phyloP scores from a whole-genome alignment of 1,284 basidiomycete species.

The Ganoderma sinense region DNA sequence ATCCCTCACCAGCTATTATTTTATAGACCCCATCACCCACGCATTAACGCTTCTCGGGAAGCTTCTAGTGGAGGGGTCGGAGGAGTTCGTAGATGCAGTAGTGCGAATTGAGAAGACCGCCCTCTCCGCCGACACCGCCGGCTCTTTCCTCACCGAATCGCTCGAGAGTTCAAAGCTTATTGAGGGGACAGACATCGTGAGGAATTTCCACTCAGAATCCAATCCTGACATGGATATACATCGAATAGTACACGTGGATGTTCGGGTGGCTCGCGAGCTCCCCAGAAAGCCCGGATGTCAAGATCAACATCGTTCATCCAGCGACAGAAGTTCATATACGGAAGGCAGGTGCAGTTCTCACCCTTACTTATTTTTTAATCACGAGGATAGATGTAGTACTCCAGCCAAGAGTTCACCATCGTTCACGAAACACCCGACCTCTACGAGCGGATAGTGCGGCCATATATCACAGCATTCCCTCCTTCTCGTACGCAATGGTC shows the following conservation, averaged over 20 bases:
- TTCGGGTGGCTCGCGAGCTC: slow-evolving; percentile 50
- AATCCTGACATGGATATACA: too few species aligned
- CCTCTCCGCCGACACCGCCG: slow-evolving; percentile 47
- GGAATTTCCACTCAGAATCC: background rate
- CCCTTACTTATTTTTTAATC: background rate
- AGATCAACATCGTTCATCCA: slow-evolving; percentile 82
- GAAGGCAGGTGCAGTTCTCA: slow-evolving; percentile 56
- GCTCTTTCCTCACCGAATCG: slow-evolving; percentile 26
- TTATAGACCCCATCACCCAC: slow-evolving; percentile 57
- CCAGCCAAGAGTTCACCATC: slow-evolving; percentile 75
- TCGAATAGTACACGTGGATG: slow-evolving; percentile 49
- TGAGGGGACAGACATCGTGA: slow-evolving; percentile 57
- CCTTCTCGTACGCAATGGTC: slow-evolving; percentile 84
- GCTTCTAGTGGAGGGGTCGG: slow-evolving; percentile 36
- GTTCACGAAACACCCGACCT: slow-evolving; percentile 84
- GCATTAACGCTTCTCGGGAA: slow-evolving; percentile 54
- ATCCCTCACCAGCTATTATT: background rate
- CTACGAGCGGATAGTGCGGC: slow-evolving; percentile 74
- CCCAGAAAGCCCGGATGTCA: slow-evolving; percentile 51
- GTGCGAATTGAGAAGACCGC: slow-evolving; percentile 67
- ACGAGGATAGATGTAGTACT: slow-evolving; percentile 63
- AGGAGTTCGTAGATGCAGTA: slow-evolving; percentile 51
- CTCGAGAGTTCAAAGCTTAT: slow-evolving; percentile 45
- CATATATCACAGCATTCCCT: slow-evolving; percentile 83
- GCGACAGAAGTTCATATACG: slow-evolving; percentile 85